Evolutionary conservation across 2,329 filamentous ascomycete species (phyloP).

Genomic region (Fusarium mangiferae): DNA sequence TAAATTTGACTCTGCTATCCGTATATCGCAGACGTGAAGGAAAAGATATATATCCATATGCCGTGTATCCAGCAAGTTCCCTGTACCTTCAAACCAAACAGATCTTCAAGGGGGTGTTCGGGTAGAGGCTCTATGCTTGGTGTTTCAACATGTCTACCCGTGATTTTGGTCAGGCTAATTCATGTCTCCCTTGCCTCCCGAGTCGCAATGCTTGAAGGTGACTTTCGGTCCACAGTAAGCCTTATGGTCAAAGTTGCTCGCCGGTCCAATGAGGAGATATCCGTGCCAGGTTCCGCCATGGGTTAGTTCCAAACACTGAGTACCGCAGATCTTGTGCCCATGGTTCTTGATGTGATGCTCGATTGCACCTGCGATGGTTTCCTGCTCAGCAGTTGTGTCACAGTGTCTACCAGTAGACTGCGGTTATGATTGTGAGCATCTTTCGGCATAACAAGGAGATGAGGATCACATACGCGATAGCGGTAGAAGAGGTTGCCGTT

Average conservation of each 20-base stretch:
- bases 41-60: too few species aligned
- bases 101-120: not conserved
- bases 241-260: not conserved
- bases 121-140: too few species aligned
- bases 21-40: fast-evolving
- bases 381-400: not conserved
- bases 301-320: not conserved
- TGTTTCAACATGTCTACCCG: too few species aligned
- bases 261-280: not conserved
- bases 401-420: not conserved
- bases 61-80: not conserved
- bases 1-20: not conserved
- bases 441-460: not conserved
- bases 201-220: not conserved
- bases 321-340: not conserved
- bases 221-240: not conserved
- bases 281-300: not conserved
- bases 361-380: not conserved
- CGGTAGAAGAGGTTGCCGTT: not conserved
- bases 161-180: not conserved
- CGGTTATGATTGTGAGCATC: too few species aligned
- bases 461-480: not conserved
- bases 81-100: not conserved
- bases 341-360: not conserved
- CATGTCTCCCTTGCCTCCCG: not conserved